Base-by-base conservation (phyloP, 352 stramenopile species). In the Phytophthora meadii region DNA sequence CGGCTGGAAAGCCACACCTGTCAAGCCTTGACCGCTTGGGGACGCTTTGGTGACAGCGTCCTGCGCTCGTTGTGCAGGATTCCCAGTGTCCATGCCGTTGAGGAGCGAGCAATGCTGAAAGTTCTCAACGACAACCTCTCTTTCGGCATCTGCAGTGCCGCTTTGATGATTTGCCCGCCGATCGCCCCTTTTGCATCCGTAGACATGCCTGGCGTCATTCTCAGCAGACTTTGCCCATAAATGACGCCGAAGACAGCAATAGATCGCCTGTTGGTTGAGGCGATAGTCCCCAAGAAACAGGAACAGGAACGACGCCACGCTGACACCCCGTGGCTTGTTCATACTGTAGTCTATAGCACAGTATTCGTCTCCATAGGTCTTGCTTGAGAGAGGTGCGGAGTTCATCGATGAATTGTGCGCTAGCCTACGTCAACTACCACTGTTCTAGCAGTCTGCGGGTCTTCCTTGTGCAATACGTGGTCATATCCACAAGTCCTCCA, bases 111-210 rank as follows among this genome's bases (percentile, higher is more conserved):
- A 19, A 8, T 42, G 15, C 11, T 22, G 37, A 15, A 42, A 14
- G 37, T 5, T 42, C 15, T n/a, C 37, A 42, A 42, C 14, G 37
- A 4, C 7, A 42, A 8, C 14, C 37, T 42, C 15, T 22, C n/a
- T 19, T 11, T 54, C 47, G 17, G 25, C 17, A 28, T 17, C 36
- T 11, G 14, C 28, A 17, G 9, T 3, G 9, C 17, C 17, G 3
- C 47, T 5, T 3, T 2, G 10, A 30, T 10, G 42, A 62, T 62
- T 62, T 62, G 46, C 30, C 27, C 40, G 46, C 46, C 46, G 54
- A 65, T 70, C 54, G 36, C 17, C 39, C 8, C 27, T 55, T 36
- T 53, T 65, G 30, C n/a, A 70, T 70, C 61, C 54, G 61, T 65
- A 67, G 54, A 70, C 55, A 70, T 25, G 19, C 41, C 27, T 52